Conservation (phyloP, 352 stramenopile genomes). For the Labyrinthula sp. region DNA sequence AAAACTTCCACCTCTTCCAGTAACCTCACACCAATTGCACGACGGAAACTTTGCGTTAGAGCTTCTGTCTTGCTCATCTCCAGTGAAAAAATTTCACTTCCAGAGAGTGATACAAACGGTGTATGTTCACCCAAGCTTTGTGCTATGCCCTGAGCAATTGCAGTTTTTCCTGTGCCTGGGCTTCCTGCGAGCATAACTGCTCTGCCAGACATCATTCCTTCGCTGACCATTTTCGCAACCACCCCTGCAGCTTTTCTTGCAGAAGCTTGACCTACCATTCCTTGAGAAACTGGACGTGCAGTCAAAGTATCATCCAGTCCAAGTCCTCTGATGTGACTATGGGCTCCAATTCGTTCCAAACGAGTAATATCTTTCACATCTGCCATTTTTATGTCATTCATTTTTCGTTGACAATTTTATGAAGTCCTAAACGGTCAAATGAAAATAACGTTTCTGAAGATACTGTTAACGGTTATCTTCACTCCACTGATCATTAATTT, state of each 20-base stretch:
- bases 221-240: conserved; percentile 91
- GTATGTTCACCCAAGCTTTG: conserved; percentile 90
- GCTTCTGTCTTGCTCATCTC: conserved; percentile 99
- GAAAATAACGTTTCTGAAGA: no score
- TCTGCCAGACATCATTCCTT: conserved; percentile 86
- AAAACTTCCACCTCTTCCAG: conserved; percentile 99
- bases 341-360: conserved; percentile 86
- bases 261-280: conserved; percentile 83
- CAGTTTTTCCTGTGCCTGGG: conserved; percentile 72
- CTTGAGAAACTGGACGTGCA: conserved; percentile 66
- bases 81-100: conserved; percentile 93
- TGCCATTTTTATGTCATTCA: conserved; percentile 30
- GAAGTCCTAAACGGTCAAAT: no score
- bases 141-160: conserved; percentile 90
- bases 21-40: conserved; percentile 87
- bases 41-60: conserved; percentile 86
- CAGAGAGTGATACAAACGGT: conserved; percentile 91
- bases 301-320: conserved; percentile 90
- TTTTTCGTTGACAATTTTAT: background rate
- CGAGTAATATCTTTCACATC: conserved; percentile 87
- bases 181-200: conserved; percentile 84
- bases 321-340: conserved; percentile 93
- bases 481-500: no score
- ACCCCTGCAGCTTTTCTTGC: conserved; percentile 75
- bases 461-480: no score